A percentile compares a stretch with the other conserved stretches of the same genome.
Conservation (phyloP, 768 basidiomycete genomes). For the Suillus paluster region DNA sequence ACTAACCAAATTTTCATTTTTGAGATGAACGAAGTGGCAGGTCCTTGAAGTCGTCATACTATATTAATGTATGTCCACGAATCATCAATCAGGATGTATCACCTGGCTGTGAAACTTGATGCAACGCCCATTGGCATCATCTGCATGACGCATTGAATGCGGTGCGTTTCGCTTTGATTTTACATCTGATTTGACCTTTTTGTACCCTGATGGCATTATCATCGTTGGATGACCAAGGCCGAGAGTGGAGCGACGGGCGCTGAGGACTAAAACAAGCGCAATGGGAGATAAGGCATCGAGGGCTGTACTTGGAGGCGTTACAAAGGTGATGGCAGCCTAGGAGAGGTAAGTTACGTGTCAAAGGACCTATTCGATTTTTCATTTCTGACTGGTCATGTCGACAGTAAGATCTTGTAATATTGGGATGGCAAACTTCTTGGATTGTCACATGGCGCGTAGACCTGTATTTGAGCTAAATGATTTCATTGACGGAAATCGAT, state of each 20-base stretch:
- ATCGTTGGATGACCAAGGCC: neutral
- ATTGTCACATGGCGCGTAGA: neutral
- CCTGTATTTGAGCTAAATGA: neutral
- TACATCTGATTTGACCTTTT: too few species aligned
- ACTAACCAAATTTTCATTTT: too few species aligned
- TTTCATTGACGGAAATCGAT: neutral
- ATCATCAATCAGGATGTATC: too few species aligned
- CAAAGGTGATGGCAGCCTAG: neutral
- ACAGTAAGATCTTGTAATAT: neutral
- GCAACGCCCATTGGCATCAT: too few species aligned
- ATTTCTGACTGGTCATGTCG: neutral
- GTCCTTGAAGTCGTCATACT: too few species aligned
- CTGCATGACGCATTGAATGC: too few species aligned
- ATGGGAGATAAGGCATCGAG: neutral
- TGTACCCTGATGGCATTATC: too few species aligned
- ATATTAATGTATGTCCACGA: too few species aligned
- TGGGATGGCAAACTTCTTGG: neutral
- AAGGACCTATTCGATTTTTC: neutral
- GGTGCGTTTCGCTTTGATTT: too few species aligned
- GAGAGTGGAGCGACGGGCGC: neutral
- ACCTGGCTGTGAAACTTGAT: too few species aligned
- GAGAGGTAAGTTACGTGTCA: neutral
- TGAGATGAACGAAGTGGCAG: too few species aligned
- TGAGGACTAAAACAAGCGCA: too few species aligned
- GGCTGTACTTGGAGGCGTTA: neutral